Evolutionary conservation across 1,284 basidiomycete species (phyloP).

Genomic region (Mycosarcoma mackinlayi): DNA sequence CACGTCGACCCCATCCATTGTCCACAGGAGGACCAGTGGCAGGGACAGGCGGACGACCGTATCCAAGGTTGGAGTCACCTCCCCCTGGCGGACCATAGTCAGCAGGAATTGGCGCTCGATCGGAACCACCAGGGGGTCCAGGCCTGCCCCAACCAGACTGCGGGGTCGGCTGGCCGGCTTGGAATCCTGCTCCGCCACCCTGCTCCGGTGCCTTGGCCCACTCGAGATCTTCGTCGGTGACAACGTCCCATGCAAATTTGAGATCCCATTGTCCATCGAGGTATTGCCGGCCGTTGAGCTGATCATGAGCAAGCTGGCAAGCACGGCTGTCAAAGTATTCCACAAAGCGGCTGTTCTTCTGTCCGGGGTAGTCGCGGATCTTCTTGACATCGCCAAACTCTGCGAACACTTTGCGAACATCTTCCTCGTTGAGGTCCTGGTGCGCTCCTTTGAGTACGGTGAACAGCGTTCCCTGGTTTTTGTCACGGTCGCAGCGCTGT

Average conservation of each 20-base stretch:
- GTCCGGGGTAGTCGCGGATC: slow-evolving; percentile 71
- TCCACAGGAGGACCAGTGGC: slow-evolving; percentile 38
- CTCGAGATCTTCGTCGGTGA: slow-evolving; percentile 54
- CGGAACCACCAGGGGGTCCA: slow-evolving; percentile 9
- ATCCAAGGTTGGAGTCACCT: slow-evolving; percentile 11
- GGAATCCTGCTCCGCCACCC: slow-evolving; percentile 16
- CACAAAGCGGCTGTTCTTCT: slow-evolving; percentile 48
- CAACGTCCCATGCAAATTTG: slow-evolving; percentile 83
- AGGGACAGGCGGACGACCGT: slow-evolving; percentile 37
- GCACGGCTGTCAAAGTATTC: slow-evolving; percentile 43
- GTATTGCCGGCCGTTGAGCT: slow-evolving; percentile 79
- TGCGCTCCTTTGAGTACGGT: slow-evolving; percentile 79
- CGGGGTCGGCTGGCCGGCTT: slow-evolving; percentile 63
- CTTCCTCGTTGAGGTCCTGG: slow-evolving; percentile 80
- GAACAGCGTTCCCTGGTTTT: slow-evolving; percentile 88
- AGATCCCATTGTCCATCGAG: slow-evolving; percentile 89
- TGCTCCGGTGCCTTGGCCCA: slow-evolving; percentile 34
- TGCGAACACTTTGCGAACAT: slow-evolving; percentile 83
- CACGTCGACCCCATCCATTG: slow-evolving; percentile 43
- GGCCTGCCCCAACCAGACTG: slow-evolving; percentile 24
- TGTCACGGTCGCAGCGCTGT: slow-evolving; percentile 81
- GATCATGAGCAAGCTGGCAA: slow-evolving; percentile 84
- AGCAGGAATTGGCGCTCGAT: slow-evolving; percentile 19
- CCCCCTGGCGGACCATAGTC: slow-evolving; percentile 23
- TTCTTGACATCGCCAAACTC: slow-evolving; percentile 89